phyloP scores from a whole-genome alignment of 2,329 filamentous ascomycete species.

The Monilinia fructigena region DNA sequence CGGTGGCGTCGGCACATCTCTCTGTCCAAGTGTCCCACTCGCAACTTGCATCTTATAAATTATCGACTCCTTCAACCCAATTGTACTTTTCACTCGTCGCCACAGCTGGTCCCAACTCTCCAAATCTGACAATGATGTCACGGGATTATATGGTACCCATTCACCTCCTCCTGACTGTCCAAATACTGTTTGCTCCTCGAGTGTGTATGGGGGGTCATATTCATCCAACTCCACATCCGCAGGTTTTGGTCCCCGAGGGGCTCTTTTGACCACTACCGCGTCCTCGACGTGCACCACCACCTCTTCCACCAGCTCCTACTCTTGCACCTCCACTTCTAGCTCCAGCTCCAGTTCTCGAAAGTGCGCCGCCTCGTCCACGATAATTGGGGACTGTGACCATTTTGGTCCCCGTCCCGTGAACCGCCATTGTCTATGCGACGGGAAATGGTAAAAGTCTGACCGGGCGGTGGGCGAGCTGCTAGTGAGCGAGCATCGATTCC shows the following conservation, averaged over 20 bases:
- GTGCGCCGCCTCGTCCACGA: slow-evolving; percentile 19
- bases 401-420: background rate
- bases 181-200: slow-evolving; percentile 33
- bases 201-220: slow-evolving; percentile 29
- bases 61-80: slow-evolving; percentile 33
- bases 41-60: slow-evolving; percentile 35
- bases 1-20: slow-evolving; percentile 24
- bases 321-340: slow-evolving; percentile 31
- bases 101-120: slow-evolving; percentile 30
- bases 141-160: slow-evolving; percentile 33
- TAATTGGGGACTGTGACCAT: slow-evolving; percentile 9
- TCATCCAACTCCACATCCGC: slow-evolving; percentile 8
- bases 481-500: slow-evolving; percentile 40
- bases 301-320: slow-evolving; percentile 4
- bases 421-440: slow-evolving; percentile 22
- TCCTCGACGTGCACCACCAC: slow-evolving; percentile 8
- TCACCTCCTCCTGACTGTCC: slow-evolving; percentile 32
- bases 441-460: slow-evolving; percentile 30
- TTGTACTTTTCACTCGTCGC: slow-evolving; percentile 28
- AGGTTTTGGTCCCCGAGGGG: slow-evolving; percentile 1
- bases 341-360: slow-evolving; percentile 28
- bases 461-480: slow-evolving; percentile 34
- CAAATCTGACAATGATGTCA: slow-evolving; percentile 32
- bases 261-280: slow-evolving; percentile 22
- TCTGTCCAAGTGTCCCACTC: slow-evolving; percentile 29